Conservation (phyloP, 2,329 filamentous ascomycete species). For the Diplodia mutila region DNA sequence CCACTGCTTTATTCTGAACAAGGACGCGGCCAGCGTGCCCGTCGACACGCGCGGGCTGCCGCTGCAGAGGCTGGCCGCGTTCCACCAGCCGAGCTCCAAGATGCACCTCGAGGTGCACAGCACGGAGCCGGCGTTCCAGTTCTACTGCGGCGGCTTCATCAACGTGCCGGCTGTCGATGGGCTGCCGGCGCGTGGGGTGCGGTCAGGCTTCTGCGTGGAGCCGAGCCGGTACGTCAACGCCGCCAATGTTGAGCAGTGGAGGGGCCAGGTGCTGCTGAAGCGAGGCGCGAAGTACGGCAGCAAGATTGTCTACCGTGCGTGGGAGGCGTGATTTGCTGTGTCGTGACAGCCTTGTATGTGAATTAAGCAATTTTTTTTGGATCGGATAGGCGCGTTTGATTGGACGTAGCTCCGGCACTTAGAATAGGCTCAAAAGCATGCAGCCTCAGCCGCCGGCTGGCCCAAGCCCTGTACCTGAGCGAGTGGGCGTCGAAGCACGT, state of each 20-base stretch:
- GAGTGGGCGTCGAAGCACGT: background rate
- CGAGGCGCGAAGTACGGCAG: slow-evolving; percentile 83
- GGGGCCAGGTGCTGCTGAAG: slow-evolving; percentile 75
- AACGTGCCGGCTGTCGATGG: slow-evolving; percentile 68
- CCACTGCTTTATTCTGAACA: slow-evolving; percentile 83
- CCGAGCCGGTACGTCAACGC: slow-evolving; percentile 91
- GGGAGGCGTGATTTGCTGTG: slow-evolving; percentile 59
- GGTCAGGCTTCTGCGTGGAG: slow-evolving; percentile 89
- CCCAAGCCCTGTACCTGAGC: background rate
- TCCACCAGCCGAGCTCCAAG: slow-evolving; percentile 72
- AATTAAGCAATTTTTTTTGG: background rate
- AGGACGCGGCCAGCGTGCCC: slow-evolving; percentile 50
- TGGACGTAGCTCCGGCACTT: slow-evolving; percentile 18
- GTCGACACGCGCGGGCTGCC: slow-evolving; percentile 59
- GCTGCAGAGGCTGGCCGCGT: slow-evolving; percentile 69
- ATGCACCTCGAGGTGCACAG: slow-evolving; percentile 85
- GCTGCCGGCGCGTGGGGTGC: slow-evolving; percentile 65
- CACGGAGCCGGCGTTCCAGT: slow-evolving; percentile 96
- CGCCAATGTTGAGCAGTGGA: slow-evolving; percentile 79
- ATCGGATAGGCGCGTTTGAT: background rate
- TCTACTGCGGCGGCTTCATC: slow-evolving; percentile 89
- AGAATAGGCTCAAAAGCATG: slow-evolving; percentile 17
- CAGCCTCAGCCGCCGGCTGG: slow-evolving; percentile 19
- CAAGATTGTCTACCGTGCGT: slow-evolving; percentile 81
- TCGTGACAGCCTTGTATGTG: slow-evolving; percentile 2